phyloP scores from a whole-genome alignment of 345 rosid genomes.

The Gossypium raimondii region DNA sequence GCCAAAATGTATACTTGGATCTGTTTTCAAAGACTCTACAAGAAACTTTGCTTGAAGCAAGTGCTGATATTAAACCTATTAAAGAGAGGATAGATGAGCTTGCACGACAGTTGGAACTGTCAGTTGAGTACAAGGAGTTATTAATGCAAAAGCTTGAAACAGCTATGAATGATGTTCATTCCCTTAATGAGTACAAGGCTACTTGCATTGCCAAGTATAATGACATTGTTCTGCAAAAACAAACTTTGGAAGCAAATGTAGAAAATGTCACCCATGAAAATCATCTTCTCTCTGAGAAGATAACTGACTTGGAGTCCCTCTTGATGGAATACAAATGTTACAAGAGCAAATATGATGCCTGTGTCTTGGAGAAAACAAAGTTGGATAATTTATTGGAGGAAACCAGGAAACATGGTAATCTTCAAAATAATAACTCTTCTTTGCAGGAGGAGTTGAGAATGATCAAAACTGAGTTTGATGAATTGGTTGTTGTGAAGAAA shows the following conservation, averaged over 20 bases:
- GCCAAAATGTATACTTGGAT: slow-evolving; percentile 60
- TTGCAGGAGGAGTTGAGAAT: slow-evolving; percentile 52
- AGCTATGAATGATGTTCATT: slow-evolving; percentile 58
- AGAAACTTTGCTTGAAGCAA: slow-evolving; percentile 63
- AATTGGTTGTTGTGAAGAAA: slow-evolving; percentile 41
- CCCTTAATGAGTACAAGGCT: slow-evolving; percentile 54
- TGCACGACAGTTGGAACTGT: slow-evolving; percentile 58
- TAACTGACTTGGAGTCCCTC: slow-evolving; percentile 63
- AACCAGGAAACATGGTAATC: slow-evolving; percentile 45
- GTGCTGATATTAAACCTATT: slow-evolving; percentile 40
- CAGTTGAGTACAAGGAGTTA: slow-evolving; percentile 52
- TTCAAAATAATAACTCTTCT: slow-evolving; percentile 38
- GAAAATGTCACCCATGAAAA: slow-evolving; percentile 52
- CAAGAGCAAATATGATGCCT: slow-evolving; percentile 51
- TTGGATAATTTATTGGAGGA: slow-evolving; percentile 55
- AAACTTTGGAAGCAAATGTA: slow-evolving; percentile 51
- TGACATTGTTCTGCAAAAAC: slow-evolving; percentile 53
- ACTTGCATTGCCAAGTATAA: slow-evolving; percentile 52
- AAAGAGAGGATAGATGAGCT: slow-evolving; percentile 47
- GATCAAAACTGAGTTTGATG: slow-evolving; percentile 41
- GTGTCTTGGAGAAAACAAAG: slow-evolving; percentile 58
- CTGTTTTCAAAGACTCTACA: slow-evolving; percentile 64
- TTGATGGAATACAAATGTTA: slow-evolving; percentile 44
- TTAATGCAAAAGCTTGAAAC: slow-evolving; percentile 57
- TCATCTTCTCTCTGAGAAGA: slow-evolving; percentile 53